These are phyloP conservation scores for Perkinsus marinus DNA, from an alignment of 169 alveolate species.

Conservation along the genomic window DNA sequence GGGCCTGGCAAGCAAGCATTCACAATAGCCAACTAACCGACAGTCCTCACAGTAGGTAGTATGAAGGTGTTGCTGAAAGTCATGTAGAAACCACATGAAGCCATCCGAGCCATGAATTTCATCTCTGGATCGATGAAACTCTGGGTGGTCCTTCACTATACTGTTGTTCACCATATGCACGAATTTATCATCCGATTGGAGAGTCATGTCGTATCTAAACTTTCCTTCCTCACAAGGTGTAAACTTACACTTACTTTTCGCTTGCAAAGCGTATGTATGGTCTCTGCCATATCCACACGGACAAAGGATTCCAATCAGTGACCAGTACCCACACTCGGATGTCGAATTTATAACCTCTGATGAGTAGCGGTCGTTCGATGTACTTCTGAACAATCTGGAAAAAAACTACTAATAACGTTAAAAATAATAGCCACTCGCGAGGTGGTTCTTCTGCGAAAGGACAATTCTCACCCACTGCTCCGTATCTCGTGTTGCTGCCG, in stretches of 20 bases:
- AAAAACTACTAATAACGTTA: not conserved
- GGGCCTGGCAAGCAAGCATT: not conserved
- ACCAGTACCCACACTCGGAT: constrained; percentile 71
- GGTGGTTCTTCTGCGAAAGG: not conserved
- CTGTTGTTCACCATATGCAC: constrained; percentile 55
- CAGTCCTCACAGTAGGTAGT: not conserved
- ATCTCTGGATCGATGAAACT: not conserved
- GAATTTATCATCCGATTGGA: constrained; percentile 40
- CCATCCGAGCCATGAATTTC: constrained; percentile 31
- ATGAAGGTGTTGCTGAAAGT: constrained; percentile 20
- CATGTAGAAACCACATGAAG: constrained; percentile 54
- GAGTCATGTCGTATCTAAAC: constrained; percentile 2
- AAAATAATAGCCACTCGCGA: no score
- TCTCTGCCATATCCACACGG: constrained; percentile 51
- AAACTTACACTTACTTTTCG: not conserved
- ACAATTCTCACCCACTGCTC: not conserved
- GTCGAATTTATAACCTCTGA: constrained; percentile 46
- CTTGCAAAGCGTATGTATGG: constrained; percentile 42
- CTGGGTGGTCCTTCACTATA: constrained; percentile 36
- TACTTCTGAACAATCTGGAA: constrained; percentile 40
- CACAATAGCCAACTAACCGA: not conserved
- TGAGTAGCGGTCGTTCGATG: constrained; percentile 44
- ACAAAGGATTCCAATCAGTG: constrained; percentile 57
- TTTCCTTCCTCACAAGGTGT: not conserved
- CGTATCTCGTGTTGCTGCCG: not conserved